A percentile compares a stretch with the other conserved stretches of the same genome.
These are phyloP conservation scores for Eimeria praecox DNA, from an alignment of 169 alveolate genomes.

Conservation along the genomic window DNA sequence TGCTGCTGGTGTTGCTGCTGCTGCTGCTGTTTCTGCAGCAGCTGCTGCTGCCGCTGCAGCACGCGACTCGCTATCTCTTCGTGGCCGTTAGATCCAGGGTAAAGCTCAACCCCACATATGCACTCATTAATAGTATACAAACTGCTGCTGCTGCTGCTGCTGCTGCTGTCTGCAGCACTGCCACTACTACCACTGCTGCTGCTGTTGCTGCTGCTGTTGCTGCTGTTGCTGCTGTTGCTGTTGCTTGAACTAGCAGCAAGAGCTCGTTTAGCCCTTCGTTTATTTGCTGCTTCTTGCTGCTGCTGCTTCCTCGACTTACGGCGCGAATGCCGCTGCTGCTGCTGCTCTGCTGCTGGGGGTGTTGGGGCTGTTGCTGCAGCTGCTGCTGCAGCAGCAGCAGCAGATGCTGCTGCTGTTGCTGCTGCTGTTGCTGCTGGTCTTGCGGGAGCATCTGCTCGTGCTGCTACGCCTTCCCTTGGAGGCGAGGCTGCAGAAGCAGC, in stretches of 20 bases:
- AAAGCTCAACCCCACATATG: conserved; percentile 39
- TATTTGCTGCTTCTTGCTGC: conserved; percentile 64
- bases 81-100: conserved; percentile 24
- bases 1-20: background rate
- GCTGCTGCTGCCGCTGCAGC: conserved; percentile 66
- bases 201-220: conserved; percentile 39
- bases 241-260: background rate
- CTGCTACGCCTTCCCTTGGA: background rate
- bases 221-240: conserved; percentile 27
- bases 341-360: conserved; percentile 16
- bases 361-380: background rate
- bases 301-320: conserved; percentile 57
- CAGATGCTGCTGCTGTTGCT: background rate
- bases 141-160: conserved; percentile 1
- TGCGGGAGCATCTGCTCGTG: background rate
- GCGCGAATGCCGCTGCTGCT: conserved; percentile 54
- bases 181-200: background rate
- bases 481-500: background rate
- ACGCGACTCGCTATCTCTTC: conserved; percentile 56
- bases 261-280: conserved; percentile 27
- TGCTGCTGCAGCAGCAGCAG: background rate
- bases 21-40: conserved; percentile 20
- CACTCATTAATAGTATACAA: background rate
- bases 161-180: background rate
- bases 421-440: background rate